Evolutionary conservation across 2,329 filamentous ascomycete genomes (phyloP), one percentile per base, ranked within the genome.

Genomic region (Colletotrichum spinosum): DNA sequence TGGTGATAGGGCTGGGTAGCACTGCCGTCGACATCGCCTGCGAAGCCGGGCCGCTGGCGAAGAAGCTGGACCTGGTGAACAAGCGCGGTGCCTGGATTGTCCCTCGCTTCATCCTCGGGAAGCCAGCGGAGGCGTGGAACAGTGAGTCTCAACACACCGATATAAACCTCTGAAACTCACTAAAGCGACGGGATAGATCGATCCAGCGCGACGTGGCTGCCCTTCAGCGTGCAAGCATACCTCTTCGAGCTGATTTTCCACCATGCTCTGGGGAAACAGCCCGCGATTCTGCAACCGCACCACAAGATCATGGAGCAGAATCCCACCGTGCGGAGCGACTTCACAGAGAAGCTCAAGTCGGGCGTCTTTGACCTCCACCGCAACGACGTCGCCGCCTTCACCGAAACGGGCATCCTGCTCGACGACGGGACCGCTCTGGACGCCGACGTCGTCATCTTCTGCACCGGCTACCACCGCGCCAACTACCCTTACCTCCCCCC

Each of bases 371-470:
- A 69, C 3, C 67, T 75, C n/a, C 74, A 78, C 66, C 72, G 77
- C 35, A 71, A 73, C 10, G 65, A 65, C 6, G 69, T 79, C 41
- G 68, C 74, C 8, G 66, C 65, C 25, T 72, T 79, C 51, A 73
- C 71, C 5, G 52, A 62, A 34, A 52, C 45, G 2, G 62, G 62
- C 8, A 77, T 87, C 0, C 67, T 79, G 11, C 76, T 88, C 1
- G 75, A 77, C 1, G 78, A 77, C 10, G 83, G 82, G 0, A 75
- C 74, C 0, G 62, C 65, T 0, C 56, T 87, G 1, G 68, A 77
- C 1, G 74, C 81, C 0, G 83, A 87, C 63, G 80, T 77, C 0
- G 68, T 88, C 0, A 74, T 87, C 6, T 84, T 80, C 61, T 78
- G 80, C 2, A 88, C 85, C 0, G 86, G 86, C 1, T 88, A 66